Conservation (phyloP, 305 asterid species). For the Fraxinus angustifolia region DNA sequence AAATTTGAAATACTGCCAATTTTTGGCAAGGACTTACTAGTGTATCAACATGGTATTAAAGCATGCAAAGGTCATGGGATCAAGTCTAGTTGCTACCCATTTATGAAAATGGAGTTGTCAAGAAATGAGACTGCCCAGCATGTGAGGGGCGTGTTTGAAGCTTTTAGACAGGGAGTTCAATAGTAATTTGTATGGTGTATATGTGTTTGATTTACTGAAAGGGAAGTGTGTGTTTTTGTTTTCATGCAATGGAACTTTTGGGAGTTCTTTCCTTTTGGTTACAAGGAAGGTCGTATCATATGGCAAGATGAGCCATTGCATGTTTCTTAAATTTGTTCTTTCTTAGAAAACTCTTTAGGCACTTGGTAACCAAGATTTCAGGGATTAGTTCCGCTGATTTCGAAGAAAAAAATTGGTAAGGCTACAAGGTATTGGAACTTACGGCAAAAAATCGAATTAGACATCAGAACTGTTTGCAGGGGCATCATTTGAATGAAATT, state of each 20-base stretch:
- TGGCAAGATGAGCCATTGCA: not conserved
- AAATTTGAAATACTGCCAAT: not conserved
- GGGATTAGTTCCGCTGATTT: not conserved
- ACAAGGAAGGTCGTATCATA: not conserved
- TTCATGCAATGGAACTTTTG: not conserved
- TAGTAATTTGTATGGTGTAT: not conserved
- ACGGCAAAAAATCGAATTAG: not conserved
- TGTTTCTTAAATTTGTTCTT: not conserved
- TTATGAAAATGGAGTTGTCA: conserved; percentile 7
- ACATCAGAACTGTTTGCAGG: not conserved
- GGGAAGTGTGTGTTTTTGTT: not conserved
- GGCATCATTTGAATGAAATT: not conserved
- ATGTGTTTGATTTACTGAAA: not conserved
- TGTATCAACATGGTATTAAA: not conserved
- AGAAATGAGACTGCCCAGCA: not conserved
- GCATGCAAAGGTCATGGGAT: conserved; percentile 27
- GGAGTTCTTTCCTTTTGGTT: not conserved
- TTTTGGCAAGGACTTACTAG: not conserved
- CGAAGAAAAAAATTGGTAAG: not conserved
- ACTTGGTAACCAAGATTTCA: not conserved
- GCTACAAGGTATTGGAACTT: not conserved
- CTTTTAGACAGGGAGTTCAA: not conserved
- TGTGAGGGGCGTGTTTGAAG: not conserved
- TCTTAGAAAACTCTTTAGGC: not conserved
- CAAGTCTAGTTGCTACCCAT: conserved; percentile 35